Evolutionary conservation across 441 rosid genomes (phyloP).

Genomic region (Populus hybrid): DNA sequence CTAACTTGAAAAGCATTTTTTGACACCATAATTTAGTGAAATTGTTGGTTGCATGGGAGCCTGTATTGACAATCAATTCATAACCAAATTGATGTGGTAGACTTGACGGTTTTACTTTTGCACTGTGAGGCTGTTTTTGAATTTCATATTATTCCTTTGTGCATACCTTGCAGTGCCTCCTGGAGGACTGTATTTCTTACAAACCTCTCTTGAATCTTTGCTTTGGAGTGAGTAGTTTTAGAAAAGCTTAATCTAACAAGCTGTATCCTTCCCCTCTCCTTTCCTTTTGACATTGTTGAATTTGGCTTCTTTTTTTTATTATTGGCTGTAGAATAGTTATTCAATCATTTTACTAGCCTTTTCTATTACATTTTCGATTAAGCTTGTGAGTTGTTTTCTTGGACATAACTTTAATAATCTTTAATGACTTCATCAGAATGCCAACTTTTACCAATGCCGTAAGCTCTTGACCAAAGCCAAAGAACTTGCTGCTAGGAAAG

Average conservation of each 20-base stretch:
- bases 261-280: background rate
- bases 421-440: constrained; percentile 37
- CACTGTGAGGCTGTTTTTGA: background rate
- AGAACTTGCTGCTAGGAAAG: constrained; percentile 48
- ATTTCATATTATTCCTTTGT: background rate
- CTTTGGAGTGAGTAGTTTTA: background rate
- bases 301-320: background rate
- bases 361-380: background rate
- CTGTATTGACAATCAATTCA: background rate
- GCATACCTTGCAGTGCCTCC: background rate
- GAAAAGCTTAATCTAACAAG: background rate
- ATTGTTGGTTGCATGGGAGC: background rate
- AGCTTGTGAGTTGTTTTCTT: background rate
- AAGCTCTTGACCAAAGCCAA: constrained; percentile 40
- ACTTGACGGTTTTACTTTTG: background rate
- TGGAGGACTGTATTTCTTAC: background rate
- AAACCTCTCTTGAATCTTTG: background rate
- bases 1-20: background rate
- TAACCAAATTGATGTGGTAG: background rate
- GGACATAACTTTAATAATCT: background rate
- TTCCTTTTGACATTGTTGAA: background rate
- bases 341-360: background rate
- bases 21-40: background rate
- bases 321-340: background rate
- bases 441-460: constrained; percentile 39